Evolutionary conservation across 164 flowering plant species (phyloP), one percentile per base, ranked within the genome.

Genomic region (Aristolochia fimbriata): DNA sequence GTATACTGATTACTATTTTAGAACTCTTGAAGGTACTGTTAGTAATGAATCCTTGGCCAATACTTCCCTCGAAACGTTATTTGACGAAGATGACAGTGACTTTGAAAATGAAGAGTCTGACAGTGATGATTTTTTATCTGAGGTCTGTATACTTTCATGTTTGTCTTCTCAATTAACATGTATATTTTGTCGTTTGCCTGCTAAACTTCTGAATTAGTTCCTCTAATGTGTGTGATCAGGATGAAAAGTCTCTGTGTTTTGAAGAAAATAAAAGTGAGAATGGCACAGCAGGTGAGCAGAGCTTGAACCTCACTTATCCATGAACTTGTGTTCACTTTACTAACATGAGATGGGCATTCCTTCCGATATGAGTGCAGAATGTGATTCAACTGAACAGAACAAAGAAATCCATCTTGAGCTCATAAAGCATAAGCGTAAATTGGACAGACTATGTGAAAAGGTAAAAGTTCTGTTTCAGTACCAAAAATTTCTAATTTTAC

Each of bases 71-170:
- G 85, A 79, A 71, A 69, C 73, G 7, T 47, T 83, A 49, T 81
- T 84, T 45, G 55, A 72, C 71, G 87, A 84, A 27, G 80, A 83
- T 65, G 86, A 80, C 11, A 70, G 65, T 24, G 76, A 77, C 60
- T 60, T 66, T 50, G 63, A 20, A 50, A 81, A 53, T 63, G 86
- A 81, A 64, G 80, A 60, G 61, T 88, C 96, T 55, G 94, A 84
- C 23, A 88, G 92, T 82, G 97, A 93, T 78, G 97, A 88, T 56
- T 81, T 67, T 73, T 85, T 90, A 63, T 81, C 94, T 37, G 99
- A 90, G 99, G 99, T 88, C 49, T 54, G 69, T 45, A 55, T 20
- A 55, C 13, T 55, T 10, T 11, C 1, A 4, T 14, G 1, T 6
- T 31, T 24, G 16, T 15, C 33, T 25, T 24, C 6, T 54, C 15